Evolutionary conservation across 768 basidiomycete species (phyloP).

Genomic region (Lyophyllum atratum): DNA sequence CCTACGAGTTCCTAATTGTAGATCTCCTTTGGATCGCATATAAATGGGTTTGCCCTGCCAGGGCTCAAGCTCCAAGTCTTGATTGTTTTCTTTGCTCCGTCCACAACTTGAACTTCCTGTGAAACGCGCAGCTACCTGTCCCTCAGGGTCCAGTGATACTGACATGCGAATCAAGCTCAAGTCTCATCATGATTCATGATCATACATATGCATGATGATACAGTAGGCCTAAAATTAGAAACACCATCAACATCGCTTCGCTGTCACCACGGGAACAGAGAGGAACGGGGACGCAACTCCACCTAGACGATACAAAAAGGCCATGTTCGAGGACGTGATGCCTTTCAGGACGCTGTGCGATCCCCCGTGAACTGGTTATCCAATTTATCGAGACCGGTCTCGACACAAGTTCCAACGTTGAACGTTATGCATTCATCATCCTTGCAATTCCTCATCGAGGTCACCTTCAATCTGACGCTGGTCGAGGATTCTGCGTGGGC

Average conservation of each 20-base stretch:
- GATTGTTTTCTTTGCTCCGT: background rate
- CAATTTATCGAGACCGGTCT: conserved; percentile 2
- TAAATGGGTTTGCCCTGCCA: too few relatives aligned
- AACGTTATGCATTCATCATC: conserved; percentile 2
- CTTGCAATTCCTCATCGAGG: conserved; percentile 7
- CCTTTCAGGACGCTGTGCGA: conserved; percentile 7
- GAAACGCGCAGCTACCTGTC: too few relatives aligned
- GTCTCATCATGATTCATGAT: too few relatives aligned
- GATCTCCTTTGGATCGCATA: too few relatives aligned
- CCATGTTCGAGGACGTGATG: background rate
- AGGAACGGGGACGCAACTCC: background rate
- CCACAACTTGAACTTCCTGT: too few relatives aligned
- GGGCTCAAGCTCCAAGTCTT: too few relatives aligned
- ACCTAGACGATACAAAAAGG: background rate
- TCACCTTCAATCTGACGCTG: conserved; percentile 12
- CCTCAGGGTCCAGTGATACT: too few relatives aligned
- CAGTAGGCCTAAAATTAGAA: too few relatives aligned
- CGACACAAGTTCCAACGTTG: background rate
- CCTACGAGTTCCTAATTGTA: conserved; percentile 9
- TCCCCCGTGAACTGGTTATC: background rate
- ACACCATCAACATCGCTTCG: background rate
- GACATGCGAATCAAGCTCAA: too few relatives aligned
- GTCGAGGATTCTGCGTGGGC: conserved; percentile 5
- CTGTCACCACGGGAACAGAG: background rate
- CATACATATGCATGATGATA: too few relatives aligned